phyloP scores from a whole-genome alignment of 176 grass and related monocot species.

The Triticum dicoccoides region DNA sequence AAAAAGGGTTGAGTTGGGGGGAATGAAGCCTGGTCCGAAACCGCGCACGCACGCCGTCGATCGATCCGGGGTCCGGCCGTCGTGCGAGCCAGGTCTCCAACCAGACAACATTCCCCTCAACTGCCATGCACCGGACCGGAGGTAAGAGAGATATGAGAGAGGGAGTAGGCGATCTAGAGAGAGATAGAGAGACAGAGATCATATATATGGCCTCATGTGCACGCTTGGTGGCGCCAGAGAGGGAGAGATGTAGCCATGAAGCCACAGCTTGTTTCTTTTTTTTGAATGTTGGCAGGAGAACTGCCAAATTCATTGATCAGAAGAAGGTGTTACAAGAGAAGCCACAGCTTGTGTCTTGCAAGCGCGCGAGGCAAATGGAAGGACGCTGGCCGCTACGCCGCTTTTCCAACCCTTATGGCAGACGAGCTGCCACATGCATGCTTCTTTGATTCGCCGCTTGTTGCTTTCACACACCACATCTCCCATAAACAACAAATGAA shows the following conservation, averaged over 20 bases:
- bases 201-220: not conserved
- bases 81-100: constrained; percentile 61
- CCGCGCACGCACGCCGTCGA: constrained; percentile 25
- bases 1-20: constrained; percentile 67
- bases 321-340: not conserved
- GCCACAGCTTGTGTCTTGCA: constrained; percentile 9
- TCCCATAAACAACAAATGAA: not conserved
- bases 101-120: constrained; percentile 99
- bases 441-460: constrained; percentile 31
- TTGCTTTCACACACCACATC: constrained; percentile 51
- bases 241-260: not conserved
- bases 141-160: not conserved
- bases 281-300: no score
- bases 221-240: not conserved
- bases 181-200: not conserved
- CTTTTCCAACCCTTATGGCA: constrained; percentile 43
- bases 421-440: constrained; percentile 38
- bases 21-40: constrained; percentile 99
- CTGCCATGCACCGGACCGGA: constrained; percentile 25
- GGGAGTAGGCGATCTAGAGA: not conserved
- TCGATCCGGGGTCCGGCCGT: not conserved
- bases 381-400: not conserved
- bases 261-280: constrained; percentile 2
- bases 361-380: not conserved
- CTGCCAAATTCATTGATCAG: no score